A percentile compares a stretch with the other conserved stretches of the same genome.
Evolutionary conservation across 441 rosid species (phyloP).

Genomic region (Corymbia calophylla): DNA sequence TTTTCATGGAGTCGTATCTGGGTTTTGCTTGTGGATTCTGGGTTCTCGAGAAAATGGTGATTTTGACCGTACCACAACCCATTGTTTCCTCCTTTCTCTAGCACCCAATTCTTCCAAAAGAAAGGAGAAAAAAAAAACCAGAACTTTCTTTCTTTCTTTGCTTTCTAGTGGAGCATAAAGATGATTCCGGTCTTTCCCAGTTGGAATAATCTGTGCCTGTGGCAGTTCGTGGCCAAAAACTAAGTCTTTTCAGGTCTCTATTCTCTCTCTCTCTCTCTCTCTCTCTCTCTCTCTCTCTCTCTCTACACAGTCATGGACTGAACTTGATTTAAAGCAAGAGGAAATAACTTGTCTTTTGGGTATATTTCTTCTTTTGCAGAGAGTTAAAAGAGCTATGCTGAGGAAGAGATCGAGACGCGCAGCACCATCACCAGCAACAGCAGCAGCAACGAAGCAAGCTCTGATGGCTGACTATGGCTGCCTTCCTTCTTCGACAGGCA

Average conservation of each 20-base stretch:
- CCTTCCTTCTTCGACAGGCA: conserved; percentile 17
- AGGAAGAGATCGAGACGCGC: conserved; percentile 9
- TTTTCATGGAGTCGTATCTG: conserved; percentile 9
- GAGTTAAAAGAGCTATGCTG: background rate
- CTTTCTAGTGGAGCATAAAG: conserved; percentile 13
- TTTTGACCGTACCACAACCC: conserved; percentile 6
- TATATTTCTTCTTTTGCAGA: background rate
- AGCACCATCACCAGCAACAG: background rate
- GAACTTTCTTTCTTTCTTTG: conserved; percentile 5
- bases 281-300: background rate
- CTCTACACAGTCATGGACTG: background rate
- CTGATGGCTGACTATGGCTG: conserved; percentile 37
- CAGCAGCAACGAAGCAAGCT: conserved; percentile 11
- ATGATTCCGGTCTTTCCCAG: conserved; percentile 2
- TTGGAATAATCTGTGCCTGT: conserved; percentile 3
- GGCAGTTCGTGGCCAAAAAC: conserved; percentile 6
- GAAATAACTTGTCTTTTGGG: background rate
- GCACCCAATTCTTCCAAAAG: background rate
- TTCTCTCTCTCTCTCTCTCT: background rate
- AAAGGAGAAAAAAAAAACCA: background rate
- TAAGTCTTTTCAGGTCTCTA: conserved; percentile 9
- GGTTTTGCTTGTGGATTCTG: conserved; percentile 9
- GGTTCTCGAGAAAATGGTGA: conserved; percentile 2
- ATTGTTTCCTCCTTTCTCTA: conserved; percentile 2
- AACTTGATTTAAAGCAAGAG: background rate